Base-by-base conservation (phyloP, 2,329 filamentous ascomycete species). In the Neofusicoccum kwambonambiense region DNA sequence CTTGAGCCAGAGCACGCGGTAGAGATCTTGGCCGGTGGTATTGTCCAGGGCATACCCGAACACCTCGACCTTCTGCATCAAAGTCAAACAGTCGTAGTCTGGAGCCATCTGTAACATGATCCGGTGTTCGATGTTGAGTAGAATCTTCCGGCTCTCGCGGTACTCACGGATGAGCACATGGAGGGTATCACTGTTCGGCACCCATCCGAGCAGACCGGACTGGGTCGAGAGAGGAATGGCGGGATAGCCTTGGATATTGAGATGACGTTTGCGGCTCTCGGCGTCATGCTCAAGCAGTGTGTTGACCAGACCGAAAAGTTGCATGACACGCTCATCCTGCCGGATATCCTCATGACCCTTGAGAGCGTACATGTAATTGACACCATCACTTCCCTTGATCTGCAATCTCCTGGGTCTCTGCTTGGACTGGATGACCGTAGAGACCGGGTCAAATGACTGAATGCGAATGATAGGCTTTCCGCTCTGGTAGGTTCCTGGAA, bases 31-130 rank as follows among this genome's bases (percentile, higher is more conserved):
- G 2, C 95, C 96, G 0, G 95, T 99, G 0, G 95, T 99, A 76
- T 99, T 99, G 80, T 99, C 96, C 66, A 99, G 88, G 4, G 95
- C 96, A 76, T 99, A 99, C 37, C 95, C 94, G 75, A 99, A 99
- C 11, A 99, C 95, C 78, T 99, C 96, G 0, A 99, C 96, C 81
- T 99, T 99, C 76, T 99, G 96, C 95, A 99, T 98, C 41, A 99
- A 86, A 0, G 96, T 98, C 52, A 99, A 87, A 73, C 97, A 97
- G 75, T 99, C 95, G 74, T 98, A 99, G 76, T 99, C 95, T 0
- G 95, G 96, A 27, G 95, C 95, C 95, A 99, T 99, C 77, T 99
- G 96, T 64, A 99, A 83, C 95, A 99, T 99, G 76, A 99, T 99
- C 49, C 96, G 90, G 76, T 99, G 95, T 80, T 99, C 95, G 69